Percentiles rank a stretch among this genome's conserved stretches.
Conservation (phyloP, 768 basidiomycete species). For the Dictyophora rubrovolvata region DNA sequence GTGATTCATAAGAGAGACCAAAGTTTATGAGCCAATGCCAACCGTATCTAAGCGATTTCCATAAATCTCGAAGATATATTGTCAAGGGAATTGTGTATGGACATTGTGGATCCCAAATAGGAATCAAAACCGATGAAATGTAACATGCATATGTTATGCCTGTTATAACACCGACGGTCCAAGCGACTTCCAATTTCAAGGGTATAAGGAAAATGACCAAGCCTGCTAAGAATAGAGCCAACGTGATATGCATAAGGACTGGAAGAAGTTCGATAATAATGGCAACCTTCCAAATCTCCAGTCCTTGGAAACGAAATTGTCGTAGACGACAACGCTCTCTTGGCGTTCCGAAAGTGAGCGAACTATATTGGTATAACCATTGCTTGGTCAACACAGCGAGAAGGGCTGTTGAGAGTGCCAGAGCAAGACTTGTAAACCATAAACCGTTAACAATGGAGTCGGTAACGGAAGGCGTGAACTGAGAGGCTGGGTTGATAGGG, state of each 20-base stretch:
- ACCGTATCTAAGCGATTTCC: not conserved
- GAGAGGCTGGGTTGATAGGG: not conserved
- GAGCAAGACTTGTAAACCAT: slow-evolving; percentile 11
- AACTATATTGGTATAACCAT: slow-evolving; percentile 10
- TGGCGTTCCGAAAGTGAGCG: not conserved
- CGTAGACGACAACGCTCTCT: not conserved
- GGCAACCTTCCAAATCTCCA: not conserved
- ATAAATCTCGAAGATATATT: not conserved
- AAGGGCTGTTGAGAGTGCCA: not conserved
- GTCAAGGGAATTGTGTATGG: not conserved
- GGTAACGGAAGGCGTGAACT: not conserved
- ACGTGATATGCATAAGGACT: not conserved
- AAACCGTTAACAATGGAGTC: slow-evolving; percentile 10
- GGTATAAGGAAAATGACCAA: not conserved
- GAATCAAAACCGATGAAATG: not conserved
- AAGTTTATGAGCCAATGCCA: not conserved
- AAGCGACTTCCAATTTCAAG: not conserved
- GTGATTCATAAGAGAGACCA: not conserved
- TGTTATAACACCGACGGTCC: not conserved
- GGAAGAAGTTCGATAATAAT: not conserved
- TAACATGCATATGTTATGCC: not conserved
- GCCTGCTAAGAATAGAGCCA: slow-evolving; percentile 1
- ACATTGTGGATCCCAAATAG: not conserved
- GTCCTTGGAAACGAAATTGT: not conserved
- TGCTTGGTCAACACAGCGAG: slow-evolving; percentile 1